A percentile compares a stretch with the other conserved stretches of the same genome.
These are phyloP conservation scores for Linaria vulgaris DNA, from an alignment of 257 asterid genomes.

Conservation along the genomic window DNA sequence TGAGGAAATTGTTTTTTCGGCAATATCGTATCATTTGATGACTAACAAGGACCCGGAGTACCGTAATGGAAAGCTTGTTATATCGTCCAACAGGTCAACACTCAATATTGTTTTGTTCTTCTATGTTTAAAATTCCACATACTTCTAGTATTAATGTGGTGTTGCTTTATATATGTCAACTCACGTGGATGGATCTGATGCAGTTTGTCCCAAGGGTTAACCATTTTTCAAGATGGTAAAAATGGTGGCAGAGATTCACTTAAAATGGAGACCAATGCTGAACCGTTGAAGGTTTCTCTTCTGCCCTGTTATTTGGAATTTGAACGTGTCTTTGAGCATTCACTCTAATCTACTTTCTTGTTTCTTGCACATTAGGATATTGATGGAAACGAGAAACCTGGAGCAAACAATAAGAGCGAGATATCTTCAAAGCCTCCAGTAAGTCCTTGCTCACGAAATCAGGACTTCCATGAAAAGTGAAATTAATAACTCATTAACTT, in stretches of 20 bases:
- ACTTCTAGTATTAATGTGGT: neutral
- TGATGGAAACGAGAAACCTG: constrained; percentile 37
- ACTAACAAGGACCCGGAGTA: constrained; percentile 72
- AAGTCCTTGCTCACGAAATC: constrained; percentile 28
- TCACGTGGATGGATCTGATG: constrained; percentile 21
- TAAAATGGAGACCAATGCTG: constrained; percentile 74
- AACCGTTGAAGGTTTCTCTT: constrained; percentile 63
- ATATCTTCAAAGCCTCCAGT: constrained; percentile 61
- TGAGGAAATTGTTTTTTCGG: constrained; percentile 88
- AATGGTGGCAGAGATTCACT: constrained; percentile 58
- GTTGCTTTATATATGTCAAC: neutral
- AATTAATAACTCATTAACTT: neutral
- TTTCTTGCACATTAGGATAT: constrained; percentile 39
- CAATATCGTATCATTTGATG: constrained; percentile 80
- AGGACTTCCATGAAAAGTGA: neutral
- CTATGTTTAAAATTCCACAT: neutral
- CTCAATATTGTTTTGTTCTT: constrained; percentile 10
- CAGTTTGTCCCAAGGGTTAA: constrained; percentile 91
- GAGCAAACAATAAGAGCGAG: constrained; percentile 55
- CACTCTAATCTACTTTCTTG: constrained; percentile 8
- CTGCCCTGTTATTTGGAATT: constrained; percentile 15
- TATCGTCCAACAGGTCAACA: constrained; percentile 79
- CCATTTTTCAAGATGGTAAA: constrained; percentile 81
- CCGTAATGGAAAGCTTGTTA: constrained; percentile 92
- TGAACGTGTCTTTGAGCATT: neutral